Percentiles rank a stretch among this genome's conserved stretches.
Evolutionary conservation across 495 filamentous ascomycete species (phyloP).

Genomic region (Collariella sp.): DNA sequence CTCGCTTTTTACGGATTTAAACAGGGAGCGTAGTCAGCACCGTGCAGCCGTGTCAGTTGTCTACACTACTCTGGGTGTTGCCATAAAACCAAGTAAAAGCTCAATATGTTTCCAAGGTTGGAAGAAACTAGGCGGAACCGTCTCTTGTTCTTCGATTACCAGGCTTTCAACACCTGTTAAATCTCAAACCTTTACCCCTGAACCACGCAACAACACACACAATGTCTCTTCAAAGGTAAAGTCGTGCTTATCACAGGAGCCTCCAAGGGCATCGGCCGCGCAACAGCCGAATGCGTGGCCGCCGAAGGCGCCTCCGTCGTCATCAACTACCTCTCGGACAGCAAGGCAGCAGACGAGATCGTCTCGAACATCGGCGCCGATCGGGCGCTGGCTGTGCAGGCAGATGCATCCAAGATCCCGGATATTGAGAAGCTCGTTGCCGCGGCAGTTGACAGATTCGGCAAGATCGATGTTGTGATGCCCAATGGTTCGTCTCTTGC

Average conservation of each 20-base stretch:
- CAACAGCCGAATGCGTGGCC: constrained; percentile 47
- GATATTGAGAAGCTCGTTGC: constrained; percentile 56
- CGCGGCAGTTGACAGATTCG: constrained; percentile 52
- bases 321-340: constrained; percentile 53
- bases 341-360: constrained; percentile 44
- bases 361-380: constrained; percentile 46
- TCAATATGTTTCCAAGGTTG: no score
- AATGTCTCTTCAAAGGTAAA: constrained; percentile 46
- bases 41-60: no score
- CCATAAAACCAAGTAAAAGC: no score
- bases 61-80: no score
- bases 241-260: constrained; percentile 58
- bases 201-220: background rate
- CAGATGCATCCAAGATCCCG: constrained; percentile 51
- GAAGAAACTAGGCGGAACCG: no score
- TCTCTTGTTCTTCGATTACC: no score
- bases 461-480: constrained; percentile 58
- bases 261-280: constrained; percentile 59
- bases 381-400: constrained; percentile 49
- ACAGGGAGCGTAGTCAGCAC: background rate
- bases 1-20: background rate
- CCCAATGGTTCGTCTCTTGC: constrained; percentile 32
- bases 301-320: constrained; percentile 53
- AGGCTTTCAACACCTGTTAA: no score
- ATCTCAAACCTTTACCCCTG: no score